phyloP scores from a whole-genome alignment of 2,329 filamentous ascomycete species.

The Aspergillus sp. region DNA sequence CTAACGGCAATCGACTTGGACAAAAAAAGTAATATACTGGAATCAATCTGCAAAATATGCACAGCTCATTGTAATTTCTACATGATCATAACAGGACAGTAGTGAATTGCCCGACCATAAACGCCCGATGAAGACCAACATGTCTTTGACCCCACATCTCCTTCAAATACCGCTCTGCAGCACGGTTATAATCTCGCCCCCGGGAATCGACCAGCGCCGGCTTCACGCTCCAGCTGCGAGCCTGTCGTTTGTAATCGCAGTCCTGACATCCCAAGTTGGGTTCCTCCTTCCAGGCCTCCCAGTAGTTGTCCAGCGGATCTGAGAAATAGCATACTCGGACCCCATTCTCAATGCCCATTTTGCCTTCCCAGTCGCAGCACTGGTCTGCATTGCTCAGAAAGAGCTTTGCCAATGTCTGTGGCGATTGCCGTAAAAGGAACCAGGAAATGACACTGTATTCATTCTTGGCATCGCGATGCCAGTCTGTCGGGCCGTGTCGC shows the following conservation, averaged over 20 bases:
- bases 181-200: constrained; percentile 16
- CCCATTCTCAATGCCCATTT: constrained; percentile 3
- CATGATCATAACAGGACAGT: constrained; percentile 5
- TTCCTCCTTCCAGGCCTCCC: constrained; percentile 19
- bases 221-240: constrained; percentile 22
- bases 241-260: constrained; percentile 18
- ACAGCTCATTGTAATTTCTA: not conserved
- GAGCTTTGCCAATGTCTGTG: constrained; percentile 17
- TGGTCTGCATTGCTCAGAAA: constrained; percentile 19
- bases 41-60: not conserved
- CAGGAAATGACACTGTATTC: constrained; percentile 21
- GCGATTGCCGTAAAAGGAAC: constrained; percentile 20
- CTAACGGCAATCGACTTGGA: too few relatives aligned
- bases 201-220: constrained; percentile 21
- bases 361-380: constrained; percentile 18
- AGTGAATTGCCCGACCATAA: constrained; percentile 13
- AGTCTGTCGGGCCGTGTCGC: constrained; percentile 20
- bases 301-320: constrained; percentile 20
- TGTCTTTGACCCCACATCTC: constrained; percentile 22
- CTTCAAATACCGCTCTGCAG: constrained; percentile 20
- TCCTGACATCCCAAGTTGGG: constrained; percentile 15
- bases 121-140: constrained; percentile 16
- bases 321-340: constrained; percentile 16
- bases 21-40: too few relatives aligned
- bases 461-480: constrained; percentile 18